phyloP scores from a whole-genome alignment of 2,329 filamentous ascomycete species.

The Diplodia mutila region DNA sequence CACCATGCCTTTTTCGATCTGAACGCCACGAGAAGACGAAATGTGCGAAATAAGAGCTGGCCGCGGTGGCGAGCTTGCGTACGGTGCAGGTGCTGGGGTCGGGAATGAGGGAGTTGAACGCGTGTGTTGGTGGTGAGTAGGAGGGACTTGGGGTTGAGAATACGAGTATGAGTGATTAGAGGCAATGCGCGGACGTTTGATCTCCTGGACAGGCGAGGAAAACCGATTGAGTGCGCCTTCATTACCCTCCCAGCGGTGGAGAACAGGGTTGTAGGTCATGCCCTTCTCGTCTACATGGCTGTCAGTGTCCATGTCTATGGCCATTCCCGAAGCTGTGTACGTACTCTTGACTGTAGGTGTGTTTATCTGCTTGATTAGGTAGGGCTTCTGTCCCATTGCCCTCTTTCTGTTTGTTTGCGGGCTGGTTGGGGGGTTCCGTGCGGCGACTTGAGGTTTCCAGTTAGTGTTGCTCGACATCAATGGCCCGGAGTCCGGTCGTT shows the following conservation, averaged over 20 bases:
- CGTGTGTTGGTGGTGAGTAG: conserved; percentile 35
- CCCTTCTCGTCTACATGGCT: conserved; percentile 73
- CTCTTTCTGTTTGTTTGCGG: conserved; percentile 53
- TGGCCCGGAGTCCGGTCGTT: conserved; percentile 51
- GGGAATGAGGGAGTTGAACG: conserved; percentile 39
- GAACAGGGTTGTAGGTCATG: conserved; percentile 91
- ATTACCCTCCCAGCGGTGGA: conserved; percentile 94
- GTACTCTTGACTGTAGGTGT: conserved; percentile 80
- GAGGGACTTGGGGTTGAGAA: conserved; percentile 26
- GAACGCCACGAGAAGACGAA: conserved; percentile 76
- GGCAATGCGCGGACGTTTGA: conserved; percentile 42
- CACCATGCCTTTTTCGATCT: conserved; percentile 97
- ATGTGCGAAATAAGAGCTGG: conserved; percentile 91
- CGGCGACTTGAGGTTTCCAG: conserved; percentile 61
- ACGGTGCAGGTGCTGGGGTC: conserved; percentile 35
- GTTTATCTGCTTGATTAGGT: conserved; percentile 84
- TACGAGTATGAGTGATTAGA: conserved; percentile 37
- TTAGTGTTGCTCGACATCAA: conserved; percentile 60
- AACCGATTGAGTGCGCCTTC: conserved; percentile 83
- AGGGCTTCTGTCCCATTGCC: conserved; percentile 70
- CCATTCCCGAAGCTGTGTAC: conserved; percentile 36
- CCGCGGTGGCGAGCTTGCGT: conserved; percentile 51
- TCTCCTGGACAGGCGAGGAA: conserved; percentile 56
- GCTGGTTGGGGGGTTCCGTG: conserved; percentile 55
- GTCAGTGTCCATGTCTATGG: conserved; percentile 28